Evolutionary conservation across 257 asterid genomes (phyloP).

Genomic region (Lantana camara): DNA sequence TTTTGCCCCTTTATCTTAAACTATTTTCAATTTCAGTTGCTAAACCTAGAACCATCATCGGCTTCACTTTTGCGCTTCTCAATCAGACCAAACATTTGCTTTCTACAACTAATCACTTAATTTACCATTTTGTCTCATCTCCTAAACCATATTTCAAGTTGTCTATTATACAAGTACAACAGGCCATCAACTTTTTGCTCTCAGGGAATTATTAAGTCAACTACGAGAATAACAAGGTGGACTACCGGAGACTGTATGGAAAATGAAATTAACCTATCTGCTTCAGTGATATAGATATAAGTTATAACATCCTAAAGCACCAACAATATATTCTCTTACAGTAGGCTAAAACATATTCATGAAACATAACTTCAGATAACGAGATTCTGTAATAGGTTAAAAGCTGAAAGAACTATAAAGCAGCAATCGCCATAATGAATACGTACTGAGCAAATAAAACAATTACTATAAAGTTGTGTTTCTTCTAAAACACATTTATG

Average conservation of each 20-base stretch:
- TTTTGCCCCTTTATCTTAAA: neutral
- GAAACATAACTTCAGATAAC: conserved; percentile 20
- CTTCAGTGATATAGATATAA: conserved; percentile 1
- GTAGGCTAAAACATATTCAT: conserved; percentile 9
- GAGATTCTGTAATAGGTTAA: conserved; percentile 15
- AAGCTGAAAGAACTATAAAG: too few species aligned
- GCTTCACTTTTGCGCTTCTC: too few species aligned
- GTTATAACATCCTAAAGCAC: conserved; percentile 2
- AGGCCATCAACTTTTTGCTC: neutral
- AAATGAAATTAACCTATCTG: neutral
- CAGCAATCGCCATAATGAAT: conserved; percentile 13
- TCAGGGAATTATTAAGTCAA: neutral
- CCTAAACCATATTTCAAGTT: too few species aligned
- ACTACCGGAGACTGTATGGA: conserved; percentile 5
- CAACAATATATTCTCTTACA: too few species aligned
- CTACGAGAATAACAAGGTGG: conserved; percentile 5
- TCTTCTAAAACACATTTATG: neutral
- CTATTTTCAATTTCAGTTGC: neutral
- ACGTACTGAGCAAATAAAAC: conserved; percentile 2
- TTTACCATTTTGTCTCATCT: too few species aligned
- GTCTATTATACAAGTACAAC: too few species aligned
- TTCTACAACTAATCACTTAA: too few species aligned
- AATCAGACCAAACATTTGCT: too few species aligned
- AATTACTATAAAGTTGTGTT: conserved; percentile 7
- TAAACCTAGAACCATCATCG: neutral